A percentile compares a stretch with the other conserved stretches of the same genome.
phyloP scores from a whole-genome alignment of 345 rosid species.

The Microcos paniculata region DNA sequence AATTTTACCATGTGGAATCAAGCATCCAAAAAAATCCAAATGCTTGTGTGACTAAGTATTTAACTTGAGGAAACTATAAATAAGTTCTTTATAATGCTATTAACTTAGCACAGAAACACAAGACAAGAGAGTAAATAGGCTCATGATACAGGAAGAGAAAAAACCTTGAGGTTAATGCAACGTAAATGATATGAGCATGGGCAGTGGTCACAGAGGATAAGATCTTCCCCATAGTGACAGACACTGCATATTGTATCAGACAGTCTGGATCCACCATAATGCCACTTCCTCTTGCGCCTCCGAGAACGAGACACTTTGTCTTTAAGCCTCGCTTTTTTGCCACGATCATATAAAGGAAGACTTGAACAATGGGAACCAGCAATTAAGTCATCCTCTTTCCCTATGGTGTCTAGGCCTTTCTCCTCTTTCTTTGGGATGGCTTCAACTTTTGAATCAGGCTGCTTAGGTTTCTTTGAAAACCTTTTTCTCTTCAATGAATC shows the following conservation, averaged over 20 bases:
- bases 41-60: background rate
- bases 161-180: constrained; percentile 36
- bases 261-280: background rate
- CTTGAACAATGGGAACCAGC: background rate
- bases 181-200: constrained; percentile 37
- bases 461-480: constrained; percentile 13
- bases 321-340: constrained; percentile 24
- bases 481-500: background rate
- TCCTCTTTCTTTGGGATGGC: constrained; percentile 8
- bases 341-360: constrained; percentile 18
- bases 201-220: constrained; percentile 27
- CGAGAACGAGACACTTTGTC: constrained; percentile 31
- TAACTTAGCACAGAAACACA: background rate
- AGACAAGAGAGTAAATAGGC: background rate
- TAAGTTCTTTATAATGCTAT: background rate
- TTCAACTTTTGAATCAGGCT: background rate
- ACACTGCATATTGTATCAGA: constrained; percentile 38
- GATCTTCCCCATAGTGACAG: constrained; percentile 38
- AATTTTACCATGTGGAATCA: background rate
- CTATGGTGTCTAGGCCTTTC: background rate
- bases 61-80: background rate
- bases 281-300: constrained; percentile 35
- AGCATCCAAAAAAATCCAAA: background rate
- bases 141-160: constrained; percentile 9
- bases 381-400: constrained; percentile 11